Base-by-base conservation (phyloP, 108 stramenopile species). In the Cyclostephanos tholiformis region DNA sequence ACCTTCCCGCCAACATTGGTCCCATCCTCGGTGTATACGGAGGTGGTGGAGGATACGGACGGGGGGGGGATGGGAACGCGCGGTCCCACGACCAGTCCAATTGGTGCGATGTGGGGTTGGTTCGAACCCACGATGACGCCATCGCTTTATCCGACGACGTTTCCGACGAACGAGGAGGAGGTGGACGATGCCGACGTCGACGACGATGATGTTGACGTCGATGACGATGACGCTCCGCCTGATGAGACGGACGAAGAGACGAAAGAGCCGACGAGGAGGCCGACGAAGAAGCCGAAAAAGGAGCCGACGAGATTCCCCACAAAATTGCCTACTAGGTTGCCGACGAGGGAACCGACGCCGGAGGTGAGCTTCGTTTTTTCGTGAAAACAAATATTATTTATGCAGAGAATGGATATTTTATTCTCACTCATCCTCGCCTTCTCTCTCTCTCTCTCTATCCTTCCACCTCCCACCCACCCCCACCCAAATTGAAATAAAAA, bases 1-100 rank as follows among this genome's bases (percentile, higher is more conserved):
- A 80, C 79, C 4, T 80, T 80, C 49, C 79, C 79, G 4, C 79
- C 79, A 22, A 74, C 79, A 20, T 22, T 35, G 13, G 6, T 38
- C 4, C 75, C 41, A 10, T 9, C 41, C 11, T 4, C 41, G 41
- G 12, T 0, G 11, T 3, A 41, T 7, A 12, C 8, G 7, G 66
- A 41, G 61, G 22, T n/a, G n/a, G n/a, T n/a, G n/a, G n/a, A n/a
- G n/a, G n/a, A n/a, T n/a, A n/a, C n/a, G n/a, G 80, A 81, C 36
- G 69, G 17, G n/a, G 63, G 60, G 30, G 80, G 80, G 6, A n/a
- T 26, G 14, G 56, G 60, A 4, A 80, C 79, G 14, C 73, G 67
- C 36, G 71, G 67, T 3, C 79, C 79, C 30, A 73, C 79, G 44
- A 27, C 35, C 16, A 17, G 26, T 6, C 75, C 58, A 4, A 57